Percentiles rank a stretch among this genome's conserved stretches.
These are phyloP conservation scores for Aphanomyces euteiches DNA, from an alignment of 352 stramenopile genomes.

Conservation along the genomic window DNA sequence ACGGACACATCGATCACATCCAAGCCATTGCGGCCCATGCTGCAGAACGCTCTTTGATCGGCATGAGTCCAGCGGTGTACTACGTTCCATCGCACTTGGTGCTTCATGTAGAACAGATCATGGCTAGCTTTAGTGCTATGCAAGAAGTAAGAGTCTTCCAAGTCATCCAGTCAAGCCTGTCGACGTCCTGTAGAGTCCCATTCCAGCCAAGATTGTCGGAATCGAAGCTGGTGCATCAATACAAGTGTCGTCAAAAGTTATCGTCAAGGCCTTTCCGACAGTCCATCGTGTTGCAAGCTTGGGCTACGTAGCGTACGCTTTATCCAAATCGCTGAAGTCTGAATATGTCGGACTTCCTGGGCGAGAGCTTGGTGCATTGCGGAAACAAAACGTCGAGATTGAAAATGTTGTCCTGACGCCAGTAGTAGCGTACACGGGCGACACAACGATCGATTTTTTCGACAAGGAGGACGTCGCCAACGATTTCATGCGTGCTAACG, in stretches of 20 bases:
- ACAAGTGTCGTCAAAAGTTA: constrained; percentile 52
- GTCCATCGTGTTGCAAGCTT: constrained; percentile 68
- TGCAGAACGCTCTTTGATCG: constrained; percentile 48
- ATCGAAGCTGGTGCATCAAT: constrained; percentile 52
- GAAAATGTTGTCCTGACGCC: constrained; percentile 39
- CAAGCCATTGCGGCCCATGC: constrained; percentile 57
- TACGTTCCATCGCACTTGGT: constrained; percentile 59
- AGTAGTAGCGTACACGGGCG: constrained; percentile 78
- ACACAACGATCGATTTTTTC: constrained; percentile 70
- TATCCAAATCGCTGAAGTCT: constrained; percentile 45
- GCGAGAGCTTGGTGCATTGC: constrained; percentile 49
- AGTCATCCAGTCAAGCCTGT: neutral
- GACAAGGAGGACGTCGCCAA: constrained; percentile 27
- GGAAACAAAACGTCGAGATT: constrained; percentile 46
- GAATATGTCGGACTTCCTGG: constrained; percentile 45
- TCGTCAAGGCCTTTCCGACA: constrained; percentile 63
- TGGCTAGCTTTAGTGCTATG: constrained; percentile 54
- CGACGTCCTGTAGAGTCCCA: constrained; percentile 34
- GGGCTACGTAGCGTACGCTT: constrained; percentile 71
- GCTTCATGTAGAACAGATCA: constrained; percentile 48
- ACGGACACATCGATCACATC: constrained; percentile 84
- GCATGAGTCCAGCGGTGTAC: constrained; percentile 60
- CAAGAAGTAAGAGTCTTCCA: constrained; percentile 38
- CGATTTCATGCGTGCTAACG: constrained; percentile 59
- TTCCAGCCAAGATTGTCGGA: constrained; percentile 49